phyloP scores from a whole-genome alignment of 164 flowering plant genomes.

The Stephania cephalantha region DNA sequence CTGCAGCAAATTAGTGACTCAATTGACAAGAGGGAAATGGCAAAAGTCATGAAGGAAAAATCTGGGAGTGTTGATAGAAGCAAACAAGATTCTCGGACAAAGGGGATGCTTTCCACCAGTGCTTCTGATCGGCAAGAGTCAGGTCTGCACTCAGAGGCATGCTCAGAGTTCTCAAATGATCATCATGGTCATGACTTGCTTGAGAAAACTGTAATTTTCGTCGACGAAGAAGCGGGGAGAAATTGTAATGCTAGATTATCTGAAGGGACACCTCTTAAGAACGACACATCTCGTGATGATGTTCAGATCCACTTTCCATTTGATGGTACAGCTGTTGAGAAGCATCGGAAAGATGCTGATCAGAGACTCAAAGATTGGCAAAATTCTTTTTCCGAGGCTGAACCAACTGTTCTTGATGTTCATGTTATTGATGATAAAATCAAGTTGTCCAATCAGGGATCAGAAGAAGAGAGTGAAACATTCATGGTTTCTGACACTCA shows the following conservation, averaged over 20 bases:
- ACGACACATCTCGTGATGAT: slow-evolving; percentile 12
- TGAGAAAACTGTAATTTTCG: slow-evolving; percentile 17
- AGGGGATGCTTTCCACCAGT: slow-evolving; percentile 30
- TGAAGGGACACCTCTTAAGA: slow-evolving; percentile 11
- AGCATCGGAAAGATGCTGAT: slow-evolving; percentile 18
- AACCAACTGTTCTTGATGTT: slow-evolving; percentile 50
- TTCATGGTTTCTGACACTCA: slow-evolving; percentile 13
- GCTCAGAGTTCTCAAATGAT: slow-evolving; percentile 4
- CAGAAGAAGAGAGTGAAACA: slow-evolving; percentile 17
- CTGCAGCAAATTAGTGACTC: slow-evolving; percentile 40
- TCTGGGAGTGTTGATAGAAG: slow-evolving; percentile 12
- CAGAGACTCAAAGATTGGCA: slow-evolving; percentile 3
- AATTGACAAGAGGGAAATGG: slow-evolving; percentile 24
- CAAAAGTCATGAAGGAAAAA: slow-evolving; percentile 9
- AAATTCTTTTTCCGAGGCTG: slow-evolving; percentile 20
- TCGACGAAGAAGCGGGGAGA: slow-evolving; percentile 23
- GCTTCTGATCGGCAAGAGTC: slow-evolving; percentile 16
- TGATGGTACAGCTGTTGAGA: slow-evolving; percentile 16
- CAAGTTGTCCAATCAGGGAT: slow-evolving; percentile 7
- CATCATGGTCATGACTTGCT: slow-evolving; percentile 15
- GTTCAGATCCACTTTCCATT: slow-evolving; percentile 14
- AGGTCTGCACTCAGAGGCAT: slow-evolving; percentile 9
- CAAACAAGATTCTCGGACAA: slow-evolving; percentile 36
- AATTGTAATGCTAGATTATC: slow-evolving; percentile 7
- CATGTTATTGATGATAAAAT: slow-evolving; percentile 48